These are phyloP conservation scores for Chlorella sp. DNA, from an alignment of 139 green algal genomes.

Conservation along the genomic window DNA sequence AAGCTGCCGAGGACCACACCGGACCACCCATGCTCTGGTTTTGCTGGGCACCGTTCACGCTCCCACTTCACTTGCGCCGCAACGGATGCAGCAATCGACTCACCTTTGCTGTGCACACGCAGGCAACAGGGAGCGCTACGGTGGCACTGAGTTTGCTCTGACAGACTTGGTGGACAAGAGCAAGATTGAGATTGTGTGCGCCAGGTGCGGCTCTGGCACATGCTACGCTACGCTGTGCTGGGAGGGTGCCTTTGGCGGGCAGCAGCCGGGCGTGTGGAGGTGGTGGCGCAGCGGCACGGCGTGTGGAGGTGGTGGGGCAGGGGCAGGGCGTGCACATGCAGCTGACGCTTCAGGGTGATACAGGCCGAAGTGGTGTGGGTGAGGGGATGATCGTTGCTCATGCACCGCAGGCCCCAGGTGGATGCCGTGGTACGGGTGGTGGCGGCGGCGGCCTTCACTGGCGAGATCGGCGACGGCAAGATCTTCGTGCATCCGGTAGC, in stretches of 20 bases:
- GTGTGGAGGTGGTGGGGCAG: too few species aligned
- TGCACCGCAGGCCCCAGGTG: slow-evolving; percentile 57
- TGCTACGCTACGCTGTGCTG: too few species aligned
- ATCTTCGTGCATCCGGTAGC: slow-evolving; percentile 81
- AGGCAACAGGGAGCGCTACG: slow-evolving; percentile 72
- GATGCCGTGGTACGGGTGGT: slow-evolving; percentile 62
- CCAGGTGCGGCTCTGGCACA: slow-evolving; percentile 15
- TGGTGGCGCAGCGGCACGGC: too few species aligned
- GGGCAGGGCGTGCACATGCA: too few species aligned
- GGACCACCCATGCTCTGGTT: too few species aligned
- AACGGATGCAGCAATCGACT: background rate
- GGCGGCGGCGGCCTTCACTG: slow-evolving; percentile 57
- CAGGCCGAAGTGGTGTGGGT: too few species aligned
- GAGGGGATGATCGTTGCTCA: too few species aligned
- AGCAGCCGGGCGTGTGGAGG: too few species aligned
- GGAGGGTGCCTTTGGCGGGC: too few species aligned
- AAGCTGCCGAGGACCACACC: too few species aligned
- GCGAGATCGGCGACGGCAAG: slow-evolving; percentile 88
- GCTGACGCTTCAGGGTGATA: too few species aligned
- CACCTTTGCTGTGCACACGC: background rate
- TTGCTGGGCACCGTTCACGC: too few species aligned
- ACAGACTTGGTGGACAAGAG: slow-evolving; percentile 71
- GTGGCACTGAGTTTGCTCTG: slow-evolving; percentile 64
- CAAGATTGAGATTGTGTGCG: slow-evolving; percentile 67
- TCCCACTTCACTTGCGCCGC: background rate